Percentiles rank a stretch among this genome's conserved stretches.
Evolutionary conservation across 495 filamentous ascomycete genomes (phyloP).

Genomic region (Lasiosphaeria miniovina): DNA sequence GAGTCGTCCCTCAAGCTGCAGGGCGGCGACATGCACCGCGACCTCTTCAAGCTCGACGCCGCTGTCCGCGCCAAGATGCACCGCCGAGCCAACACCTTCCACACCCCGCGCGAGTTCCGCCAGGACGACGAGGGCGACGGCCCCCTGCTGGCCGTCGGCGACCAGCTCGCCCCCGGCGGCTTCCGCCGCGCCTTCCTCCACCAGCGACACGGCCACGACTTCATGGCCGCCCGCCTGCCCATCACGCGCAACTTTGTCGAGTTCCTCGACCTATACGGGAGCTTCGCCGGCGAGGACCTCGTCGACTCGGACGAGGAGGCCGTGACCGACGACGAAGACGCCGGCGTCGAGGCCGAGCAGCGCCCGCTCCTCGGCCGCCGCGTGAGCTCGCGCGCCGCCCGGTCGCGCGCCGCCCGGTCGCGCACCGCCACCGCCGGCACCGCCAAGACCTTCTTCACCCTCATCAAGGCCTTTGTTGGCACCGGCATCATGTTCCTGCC

Average conservation of each 20-base stretch:
- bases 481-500: conserved; percentile 69
- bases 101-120: conserved; percentile 36
- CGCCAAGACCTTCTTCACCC: conserved; percentile 63
- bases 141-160: conserved; percentile 40
- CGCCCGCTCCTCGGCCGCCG: conserved; percentile 55
- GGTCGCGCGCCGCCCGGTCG: conserved; percentile 34
- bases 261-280: conserved; percentile 67
- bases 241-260: conserved; percentile 64
- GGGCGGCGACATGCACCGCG: conserved; percentile 66
- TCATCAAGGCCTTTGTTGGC: conserved; percentile 64
- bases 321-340: conserved; percentile 42
- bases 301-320: conserved; percentile 62
- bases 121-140: conserved; percentile 22
- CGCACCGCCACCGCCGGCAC: conserved; percentile 55
- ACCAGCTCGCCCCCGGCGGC: conserved; percentile 57
- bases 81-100: conserved; percentile 58
- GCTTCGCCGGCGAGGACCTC: conserved; percentile 70
- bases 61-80: conserved; percentile 46
- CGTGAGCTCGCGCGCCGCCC: conserved; percentile 31
- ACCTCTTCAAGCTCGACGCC: conserved; percentile 62
- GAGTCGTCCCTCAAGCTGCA: conserved; percentile 62
- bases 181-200: conserved; percentile 60
- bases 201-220: conserved; percentile 44
- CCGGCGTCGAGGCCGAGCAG: conserved; percentile 42
- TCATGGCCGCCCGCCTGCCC: conserved; percentile 41